Conservation (phyloP, 805 yeast genomes). For the Wickerhamomyces ciferrii region DNA sequence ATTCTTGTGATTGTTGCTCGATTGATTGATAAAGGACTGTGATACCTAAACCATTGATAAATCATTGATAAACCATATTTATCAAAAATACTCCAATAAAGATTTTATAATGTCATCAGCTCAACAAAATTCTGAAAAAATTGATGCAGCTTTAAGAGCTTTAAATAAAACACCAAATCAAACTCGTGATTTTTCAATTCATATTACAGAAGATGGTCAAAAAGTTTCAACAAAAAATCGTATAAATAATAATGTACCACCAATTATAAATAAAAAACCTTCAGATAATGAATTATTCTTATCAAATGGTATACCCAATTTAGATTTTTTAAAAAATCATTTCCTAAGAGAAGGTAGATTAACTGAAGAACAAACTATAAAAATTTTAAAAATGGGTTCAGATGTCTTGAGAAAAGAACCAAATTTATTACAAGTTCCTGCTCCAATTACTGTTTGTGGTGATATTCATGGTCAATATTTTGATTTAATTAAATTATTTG, state of each 20-base stretch:
- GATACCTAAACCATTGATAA: too few relatives aligned
- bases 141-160: conserved; percentile 61
- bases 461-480: conserved; percentile 96
- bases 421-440: conserved; percentile 72
- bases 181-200: conserved; percentile 30
- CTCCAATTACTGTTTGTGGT: conserved; percentile 95
- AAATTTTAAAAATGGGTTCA: conserved; percentile 63
- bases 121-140: conserved; percentile 45
- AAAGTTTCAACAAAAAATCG: conserved; percentile 44
- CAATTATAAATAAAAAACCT: conserved; percentile 66
- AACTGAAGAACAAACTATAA: conserved; percentile 60
- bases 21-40: too few relatives aligned
- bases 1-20: too few relatives aligned
- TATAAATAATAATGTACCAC: conserved; percentile 46
- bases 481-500: conserved; percentile 85
- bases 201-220: conserved; percentile 47
- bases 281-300: conserved; percentile 62
- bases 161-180: conserved; percentile 38
- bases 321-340: conserved; percentile 66
- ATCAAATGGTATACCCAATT: conserved; percentile 63
- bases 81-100: neutral
- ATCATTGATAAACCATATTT: too few relatives aligned
- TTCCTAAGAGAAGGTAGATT: conserved; percentile 79
- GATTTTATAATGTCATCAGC: conserved; percentile 22
- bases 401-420: conserved; percentile 64